Evolutionary conservation across 2,329 filamentous ascomycete species (phyloP), one percentile per base, ranked within the genome.

Genomic region (Fusarium sp.): DNA sequence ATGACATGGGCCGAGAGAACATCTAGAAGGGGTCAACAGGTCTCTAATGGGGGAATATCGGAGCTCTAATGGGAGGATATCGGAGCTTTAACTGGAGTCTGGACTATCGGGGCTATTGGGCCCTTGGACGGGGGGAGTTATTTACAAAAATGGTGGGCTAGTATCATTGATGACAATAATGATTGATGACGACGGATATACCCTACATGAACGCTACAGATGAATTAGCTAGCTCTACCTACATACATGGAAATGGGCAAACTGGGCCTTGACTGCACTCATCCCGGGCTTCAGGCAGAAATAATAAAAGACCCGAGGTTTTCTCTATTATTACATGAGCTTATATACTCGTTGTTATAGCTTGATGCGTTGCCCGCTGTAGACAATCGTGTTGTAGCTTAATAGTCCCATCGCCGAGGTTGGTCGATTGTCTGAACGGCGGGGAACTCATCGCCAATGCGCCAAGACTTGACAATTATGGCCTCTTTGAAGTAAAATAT

Each of bases 241-340:
- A 53, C 55, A 65, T 16, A 38, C 57, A 61, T 62, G 20, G 55
- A 29, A 42, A 58, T 20, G 50, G 46, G 8, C 10, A 57, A 40
- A 50, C 38, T 13, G 29, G 29, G 36, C 10, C 16, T 40, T 40
- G 10, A 6, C 16, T 18, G 16, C n/a, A 25, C 13, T 25, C 25
- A 10, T 46, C 7, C 14, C 4, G 8, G 25, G 13, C 42, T 31
- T 31, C 29, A 11, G n/a, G 13, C 14, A 25, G 42, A 14, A 23
- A 46, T 46, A n/a, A 8, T n/a, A 10, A 4, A n/a, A 25, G 20
- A 25, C 2, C 13, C 4, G 4, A 25, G 8, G 2, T 2, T 25
- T 25, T 25, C 1, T 46, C 2, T n/a, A 6, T 25, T n/a, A n/a
- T 0, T 23, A 2, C 1, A n/a, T 5, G 9, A 25, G 9, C 8